Evolutionary conservation across 2,329 filamentous ascomycete species (phyloP), one percentile per base, ranked within the genome.

Genomic region (Fusarium irregulare): DNA sequence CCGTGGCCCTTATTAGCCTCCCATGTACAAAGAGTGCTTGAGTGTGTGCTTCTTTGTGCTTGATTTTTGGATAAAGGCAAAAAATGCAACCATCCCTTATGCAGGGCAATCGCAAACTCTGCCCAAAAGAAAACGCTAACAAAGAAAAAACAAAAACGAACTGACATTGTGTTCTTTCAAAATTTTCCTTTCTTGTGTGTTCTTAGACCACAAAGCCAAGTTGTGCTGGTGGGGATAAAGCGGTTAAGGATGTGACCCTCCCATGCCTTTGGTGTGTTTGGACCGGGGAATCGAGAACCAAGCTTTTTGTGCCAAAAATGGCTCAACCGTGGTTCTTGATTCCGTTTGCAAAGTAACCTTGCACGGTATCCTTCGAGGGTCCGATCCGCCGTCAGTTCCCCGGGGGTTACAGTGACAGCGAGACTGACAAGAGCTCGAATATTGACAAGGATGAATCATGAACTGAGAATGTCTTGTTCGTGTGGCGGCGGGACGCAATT

Each of bases 401-500:
- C 30, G 27, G 16, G 56, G 60, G 44, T 58, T 54, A 64, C 54
- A 62, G 44, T 62, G 57, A 59, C 57, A 65, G 47, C 40, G 18
- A 28, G 49, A 27, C 34, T 42, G 18, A 28, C 32, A 41, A 51
- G 14, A 40, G 64, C 25, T 41, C 59, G 48, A 57, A 65, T 74
- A 61, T 61, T 21, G 63, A 61, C 63, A 56, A 49, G 63, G 62
- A 50, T 49, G n/a, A 49, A 32, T 40, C 45, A 49, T 46, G 30
- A 56, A 47, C 28, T 56, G 42, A 49, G 25, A n/a, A 27, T 49
- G 54, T 50, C 54, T 56, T 56, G 53, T 28, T 48, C 51, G 41
- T 55, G 70, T 78, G 73, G 77, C 73, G 66, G 72, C 77, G 75
- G 49, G 77, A 69, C 73, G 76, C 73, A 79, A 80, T 79, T 76